Evolutionary conservation across 106 monocot genomes (phyloP), one percentile per base, ranked within the genome.

Genomic region (Iris macrosiphon): DNA sequence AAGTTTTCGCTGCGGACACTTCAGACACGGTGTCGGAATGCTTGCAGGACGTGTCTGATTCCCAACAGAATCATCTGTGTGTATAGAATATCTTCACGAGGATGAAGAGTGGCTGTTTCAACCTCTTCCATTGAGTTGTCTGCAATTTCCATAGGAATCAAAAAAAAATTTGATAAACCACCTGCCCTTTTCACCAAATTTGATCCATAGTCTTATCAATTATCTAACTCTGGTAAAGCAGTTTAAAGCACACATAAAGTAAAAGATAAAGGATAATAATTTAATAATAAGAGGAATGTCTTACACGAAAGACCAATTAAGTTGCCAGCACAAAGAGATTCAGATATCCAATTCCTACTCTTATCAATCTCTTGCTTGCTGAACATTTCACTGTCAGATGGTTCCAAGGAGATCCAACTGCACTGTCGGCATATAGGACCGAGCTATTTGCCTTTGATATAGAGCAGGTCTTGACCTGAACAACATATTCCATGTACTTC

Each of bases 1-100:
- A n/a, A n/a, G n/a, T n/a, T n/a, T n/a, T n/a, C n/a, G n/a, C n/a
- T n/a, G n/a, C n/a, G n/a, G n/a, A n/a, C n/a, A n/a, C n/a, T n/a
- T n/a, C n/a, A n/a, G n/a, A n/a, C n/a, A n/a, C n/a, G n/a, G n/a
- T n/a, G n/a, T n/a, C n/a, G n/a, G n/a, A n/a, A n/a, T n/a, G n/a
- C n/a, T n/a, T n/a, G n/a, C n/a, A n/a, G n/a, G n/a, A n/a, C n/a
- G n/a, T n/a, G n/a, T n/a, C n/a, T n/a, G n/a, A n/a, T n/a, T n/a
- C n/a, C n/a, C 4, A 16, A 25, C 38, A 26, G 30, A 30, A 59
- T 43, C 22, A 51, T 85, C 65, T 96, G 89, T 30, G 96, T 86
- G 47, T 96, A 96, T 6, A 96, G 79, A 49, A 96, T 89, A 60
- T 96, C 89, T 66, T 96, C 96, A 89, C 96, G 90, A 3, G 96